Conservation (phyloP, 1,284 basidiomycete species). For the Malassezia restricta region DNA sequence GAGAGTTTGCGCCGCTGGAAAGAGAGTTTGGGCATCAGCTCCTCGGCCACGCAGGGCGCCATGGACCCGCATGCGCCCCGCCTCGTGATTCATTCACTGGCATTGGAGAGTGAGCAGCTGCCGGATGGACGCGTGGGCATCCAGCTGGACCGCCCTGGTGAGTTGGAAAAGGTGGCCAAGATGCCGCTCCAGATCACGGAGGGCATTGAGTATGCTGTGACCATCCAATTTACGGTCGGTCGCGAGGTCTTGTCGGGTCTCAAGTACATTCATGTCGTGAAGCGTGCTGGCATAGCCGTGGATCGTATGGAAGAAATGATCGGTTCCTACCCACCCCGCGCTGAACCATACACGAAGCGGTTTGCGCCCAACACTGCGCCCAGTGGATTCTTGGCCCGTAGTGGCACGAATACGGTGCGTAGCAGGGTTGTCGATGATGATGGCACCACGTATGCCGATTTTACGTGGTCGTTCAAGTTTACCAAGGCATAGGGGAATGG, state of each 20-base stretch:
- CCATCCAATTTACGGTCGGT: slow-evolving; percentile 64
- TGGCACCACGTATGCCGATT: slow-evolving; percentile 53
- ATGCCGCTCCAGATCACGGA: slow-evolving; percentile 55
- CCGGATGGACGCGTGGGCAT: slow-evolving; percentile 48
- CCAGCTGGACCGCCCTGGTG: slow-evolving; percentile 48
- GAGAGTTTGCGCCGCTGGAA: slow-evolving; percentile 74
- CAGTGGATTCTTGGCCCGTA: slow-evolving; percentile 62
- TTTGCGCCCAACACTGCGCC: slow-evolving; percentile 47
- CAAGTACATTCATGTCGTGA: slow-evolving; percentile 65
- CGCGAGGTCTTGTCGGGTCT: slow-evolving; percentile 73
- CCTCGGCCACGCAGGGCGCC: slow-evolving; percentile 40
- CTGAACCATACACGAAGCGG: slow-evolving; percentile 46
- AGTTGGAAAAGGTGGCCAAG: slow-evolving; percentile 50
- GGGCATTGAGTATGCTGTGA: slow-evolving; percentile 61
- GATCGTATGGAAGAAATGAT: slow-evolving; percentile 83
- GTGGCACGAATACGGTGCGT: slow-evolving; percentile 60
- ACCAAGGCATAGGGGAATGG: not conserved
- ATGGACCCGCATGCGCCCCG: slow-evolving; percentile 42
- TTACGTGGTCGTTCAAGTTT: slow-evolving; percentile 49
- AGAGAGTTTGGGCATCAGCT: slow-evolving; percentile 68
- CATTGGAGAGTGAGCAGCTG: slow-evolving; percentile 47
- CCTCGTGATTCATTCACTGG: slow-evolving; percentile 46
- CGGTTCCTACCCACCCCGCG: slow-evolving; percentile 60
- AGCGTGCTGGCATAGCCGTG: slow-evolving; percentile 62
- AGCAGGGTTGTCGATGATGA: slow-evolving; percentile 70